phyloP scores from a whole-genome alignment of 179 eudicot species.

The Heliamphora pulchella region DNA sequence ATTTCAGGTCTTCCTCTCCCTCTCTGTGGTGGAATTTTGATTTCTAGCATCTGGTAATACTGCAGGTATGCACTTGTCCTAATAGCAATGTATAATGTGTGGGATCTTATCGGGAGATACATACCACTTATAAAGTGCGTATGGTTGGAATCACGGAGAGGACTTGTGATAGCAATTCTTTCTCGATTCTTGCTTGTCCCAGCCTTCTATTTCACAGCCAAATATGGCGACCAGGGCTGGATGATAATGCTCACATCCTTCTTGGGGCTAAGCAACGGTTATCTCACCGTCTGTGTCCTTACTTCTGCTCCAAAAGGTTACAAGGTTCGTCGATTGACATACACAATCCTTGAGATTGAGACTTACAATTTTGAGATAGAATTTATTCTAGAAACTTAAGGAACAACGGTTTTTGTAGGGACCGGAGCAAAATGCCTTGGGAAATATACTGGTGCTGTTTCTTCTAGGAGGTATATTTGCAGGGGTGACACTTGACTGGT shows the following conservation, averaged over 20 bases:
- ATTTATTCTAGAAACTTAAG: too few species aligned
- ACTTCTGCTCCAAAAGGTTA: constrained; percentile 38
- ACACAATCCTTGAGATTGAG: background rate
- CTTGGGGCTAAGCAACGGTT: constrained; percentile 39
- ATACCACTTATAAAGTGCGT: constrained; percentile 27
- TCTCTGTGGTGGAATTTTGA: background rate
- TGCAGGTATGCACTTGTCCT: constrained; percentile 48
- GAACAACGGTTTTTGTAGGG: constrained; percentile 25
- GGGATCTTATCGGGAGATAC: constrained; percentile 47
- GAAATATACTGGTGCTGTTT: constrained; percentile 41
- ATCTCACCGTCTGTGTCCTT: constrained; percentile 38
- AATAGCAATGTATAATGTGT: constrained; percentile 34
- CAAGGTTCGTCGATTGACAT: constrained; percentile 27
- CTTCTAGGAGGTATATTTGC: constrained; percentile 35
- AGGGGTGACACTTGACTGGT: constrained; percentile 42
- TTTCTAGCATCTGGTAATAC: background rate
- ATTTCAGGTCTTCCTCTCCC: background rate
- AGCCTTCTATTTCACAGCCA: constrained; percentile 46
- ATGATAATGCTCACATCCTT: constrained; percentile 45
- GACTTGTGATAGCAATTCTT: constrained; percentile 19
- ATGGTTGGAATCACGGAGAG: constrained; percentile 35
- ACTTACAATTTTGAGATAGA: background rate
- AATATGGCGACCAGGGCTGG: constrained; percentile 44
- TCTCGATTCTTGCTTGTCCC: constrained; percentile 38
- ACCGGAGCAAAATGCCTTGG: constrained; percentile 52